Base-by-base conservation (phyloP, 2,329 filamentous ascomycete species). In the Colletotrichum cereale region DNA sequence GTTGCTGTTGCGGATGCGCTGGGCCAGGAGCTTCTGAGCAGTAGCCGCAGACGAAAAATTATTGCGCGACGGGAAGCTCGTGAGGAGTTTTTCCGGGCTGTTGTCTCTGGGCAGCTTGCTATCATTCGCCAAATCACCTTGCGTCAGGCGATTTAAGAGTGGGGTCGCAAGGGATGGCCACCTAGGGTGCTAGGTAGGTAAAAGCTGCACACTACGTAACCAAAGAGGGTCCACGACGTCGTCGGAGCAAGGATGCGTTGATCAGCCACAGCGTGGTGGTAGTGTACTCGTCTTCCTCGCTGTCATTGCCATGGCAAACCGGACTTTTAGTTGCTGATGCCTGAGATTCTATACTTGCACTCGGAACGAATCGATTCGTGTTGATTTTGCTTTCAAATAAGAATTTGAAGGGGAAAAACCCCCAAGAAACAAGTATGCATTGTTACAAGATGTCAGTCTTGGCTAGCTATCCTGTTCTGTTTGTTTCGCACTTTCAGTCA, bases 31-130 rank as follows among this genome's bases (percentile, higher is more conserved):
- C 62, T 73, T 63, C 56, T 50, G 63, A 52, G 47, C 29, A 50
- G 65, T 38, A 31, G 34, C 65, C 66, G 58, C 55, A 56, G 71
- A 63, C 66, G 63, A 74, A 74, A 74, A 74, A 74, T 71, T 73
- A 50, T 74, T 73, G 73, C 73, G 73, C 70, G 53, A 72, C 69
- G 69, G 71, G 65, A 61, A 66, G 61, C 62, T 73, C 57, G 56
- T 62, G 62, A 71, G 67, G 62, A 71, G 67, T 72, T 71, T 72
- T 72, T 71, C 70, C 70, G 67, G 56, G 47, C 67, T 31, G 16
- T 42, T 58, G 58, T 40, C 61, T 48, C 66, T 67, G 57, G 31
- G 44, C 60, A 58, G 52, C 42, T 34, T 58, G 53, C 62, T 47
- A 62, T 66, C 50, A 60, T 65, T 66, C 52, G 66, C 34, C 68